Conservation (phyloP, 2,329 filamentous ascomycete species). For the Fusarium pseudoanthophilum region DNA sequence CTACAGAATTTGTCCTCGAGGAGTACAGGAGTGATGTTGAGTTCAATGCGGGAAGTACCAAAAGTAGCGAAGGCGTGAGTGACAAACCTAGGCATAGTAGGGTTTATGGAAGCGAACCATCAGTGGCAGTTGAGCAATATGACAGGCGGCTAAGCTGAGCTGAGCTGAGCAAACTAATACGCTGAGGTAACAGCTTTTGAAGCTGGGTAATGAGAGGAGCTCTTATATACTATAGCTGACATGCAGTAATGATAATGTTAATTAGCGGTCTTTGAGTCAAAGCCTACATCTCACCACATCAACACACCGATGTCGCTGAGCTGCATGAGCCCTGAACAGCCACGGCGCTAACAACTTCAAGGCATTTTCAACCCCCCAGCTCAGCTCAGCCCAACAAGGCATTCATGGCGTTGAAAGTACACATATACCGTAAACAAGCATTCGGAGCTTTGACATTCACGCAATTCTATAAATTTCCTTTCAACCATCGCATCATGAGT, state of each 20-base stretch:
- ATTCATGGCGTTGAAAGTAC: neutral
- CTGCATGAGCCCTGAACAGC: neutral
- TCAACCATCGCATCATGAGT: neutral
- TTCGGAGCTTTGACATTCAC: no score
- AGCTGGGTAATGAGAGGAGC: neutral
- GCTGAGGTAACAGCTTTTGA: neutral
- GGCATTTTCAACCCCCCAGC: neutral
- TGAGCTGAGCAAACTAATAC: neutral
- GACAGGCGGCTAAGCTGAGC: neutral
- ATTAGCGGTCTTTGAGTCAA: neutral
- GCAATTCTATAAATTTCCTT: accelerated
- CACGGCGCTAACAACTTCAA: slow-evolving; percentile 3
- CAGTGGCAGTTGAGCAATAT: neutral
- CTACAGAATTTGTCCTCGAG: neutral
- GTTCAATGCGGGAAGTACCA: neutral
- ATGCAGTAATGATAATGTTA: neutral
- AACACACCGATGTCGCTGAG: neutral
- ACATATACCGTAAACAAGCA: neutral
- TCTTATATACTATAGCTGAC: neutral
- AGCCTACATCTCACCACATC: neutral
- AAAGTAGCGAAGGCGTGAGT: neutral
- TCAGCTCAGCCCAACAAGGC: neutral
- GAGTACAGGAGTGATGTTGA: neutral
- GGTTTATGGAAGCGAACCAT: slow-evolving; percentile 13
- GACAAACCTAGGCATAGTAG: neutral